Evolutionary conservation across 352 stramenopile genomes (phyloP).

Genomic region (Nothophytophthora sp.): DNA sequence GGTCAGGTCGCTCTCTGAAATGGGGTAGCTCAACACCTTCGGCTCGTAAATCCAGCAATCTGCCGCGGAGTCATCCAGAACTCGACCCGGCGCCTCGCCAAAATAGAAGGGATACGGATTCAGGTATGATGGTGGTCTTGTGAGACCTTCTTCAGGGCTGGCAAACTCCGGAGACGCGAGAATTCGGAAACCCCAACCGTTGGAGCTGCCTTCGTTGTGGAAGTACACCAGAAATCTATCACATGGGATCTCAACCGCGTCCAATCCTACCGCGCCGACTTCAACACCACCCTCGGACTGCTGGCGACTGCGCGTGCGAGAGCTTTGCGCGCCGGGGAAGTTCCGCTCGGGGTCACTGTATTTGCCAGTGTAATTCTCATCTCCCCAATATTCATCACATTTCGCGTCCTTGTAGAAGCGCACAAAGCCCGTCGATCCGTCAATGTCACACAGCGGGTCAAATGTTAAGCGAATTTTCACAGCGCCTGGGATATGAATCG

Average conservation of each 20-base stretch:
- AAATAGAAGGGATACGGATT: conserved; percentile 77
- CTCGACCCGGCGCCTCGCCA: conserved; percentile 54
- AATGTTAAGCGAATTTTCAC: conserved; percentile 75
- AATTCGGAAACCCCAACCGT: conserved; percentile 72
- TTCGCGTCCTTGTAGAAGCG: conserved; percentile 71
- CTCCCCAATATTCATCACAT: conserved; percentile 71
- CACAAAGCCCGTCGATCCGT: conserved; percentile 60
- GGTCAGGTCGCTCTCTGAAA: conserved; percentile 55
- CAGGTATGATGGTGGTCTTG: conserved; percentile 21
- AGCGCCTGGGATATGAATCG: conserved; percentile 72
- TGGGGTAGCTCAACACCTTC: conserved; percentile 42
- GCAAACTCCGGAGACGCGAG: conserved; percentile 53
- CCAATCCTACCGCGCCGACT: conserved; percentile 9
- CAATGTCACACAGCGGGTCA: conserved; percentile 69
- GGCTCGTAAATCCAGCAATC: conserved; percentile 67
- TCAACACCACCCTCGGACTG: conserved; percentile 9
- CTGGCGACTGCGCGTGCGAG: conserved; percentile 36
- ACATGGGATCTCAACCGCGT: conserved; percentile 56
- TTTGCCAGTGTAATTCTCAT: conserved; percentile 71
- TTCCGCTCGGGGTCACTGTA: conserved; percentile 77
- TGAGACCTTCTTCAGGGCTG: not conserved
- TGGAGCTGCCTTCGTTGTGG: conserved; percentile 50
- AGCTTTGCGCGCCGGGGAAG: conserved; percentile 69
- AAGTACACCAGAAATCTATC: conserved; percentile 81
- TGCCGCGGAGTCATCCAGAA: conserved; percentile 47